Evolutionary conservation across 2,329 filamentous ascomycete species (phyloP).

Genomic region (Cercospora nicotianae): DNA sequence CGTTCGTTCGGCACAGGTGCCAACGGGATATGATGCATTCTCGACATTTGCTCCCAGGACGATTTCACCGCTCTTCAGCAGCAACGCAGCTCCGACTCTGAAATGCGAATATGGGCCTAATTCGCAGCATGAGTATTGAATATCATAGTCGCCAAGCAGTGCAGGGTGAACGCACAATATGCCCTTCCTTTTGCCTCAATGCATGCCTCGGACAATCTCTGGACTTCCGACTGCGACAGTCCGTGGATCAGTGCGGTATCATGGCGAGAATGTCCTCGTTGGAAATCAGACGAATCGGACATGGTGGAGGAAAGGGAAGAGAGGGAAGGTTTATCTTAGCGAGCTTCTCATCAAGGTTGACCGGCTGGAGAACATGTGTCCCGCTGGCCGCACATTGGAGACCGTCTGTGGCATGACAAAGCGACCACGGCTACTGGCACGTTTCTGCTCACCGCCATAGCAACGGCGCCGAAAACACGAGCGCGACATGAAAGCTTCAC

Average conservation of each 20-base stretch:
- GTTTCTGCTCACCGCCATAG: not conserved
- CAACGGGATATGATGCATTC: slow-evolving; percentile 89
- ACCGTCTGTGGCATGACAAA: not conserved
- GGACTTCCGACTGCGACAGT: slow-evolving; percentile 65
- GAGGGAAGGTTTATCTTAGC: slow-evolving; percentile 16
- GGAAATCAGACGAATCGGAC: slow-evolving; percentile 34
- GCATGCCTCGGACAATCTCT: slow-evolving; percentile 61
- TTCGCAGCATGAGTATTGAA: not conserved
- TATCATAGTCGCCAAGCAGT: not conserved
- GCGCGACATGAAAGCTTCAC: not conserved
- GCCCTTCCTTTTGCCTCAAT: slow-evolving; percentile 72
- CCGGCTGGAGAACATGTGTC: slow-evolving; percentile 1
- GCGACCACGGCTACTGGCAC: not conserved
- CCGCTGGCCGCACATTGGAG: not conserved
- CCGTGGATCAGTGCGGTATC: slow-evolving; percentile 49
- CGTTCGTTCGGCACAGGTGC: slow-evolving; percentile 94
- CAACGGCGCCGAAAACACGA: not conserved
- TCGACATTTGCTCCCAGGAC: slow-evolving; percentile 81
- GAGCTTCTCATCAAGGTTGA: not conserved
- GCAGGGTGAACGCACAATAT: slow-evolving; percentile 63
- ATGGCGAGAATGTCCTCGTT: slow-evolving; percentile 39
- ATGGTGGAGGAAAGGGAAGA: slow-evolving; percentile 37
- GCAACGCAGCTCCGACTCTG: slow-evolving; percentile 80
- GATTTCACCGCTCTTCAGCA: slow-evolving; percentile 57
- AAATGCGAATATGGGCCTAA: slow-evolving; percentile 83